phyloP scores from a whole-genome alignment of 1,284 basidiomycete species.

The Phylloporus sp. region DNA sequence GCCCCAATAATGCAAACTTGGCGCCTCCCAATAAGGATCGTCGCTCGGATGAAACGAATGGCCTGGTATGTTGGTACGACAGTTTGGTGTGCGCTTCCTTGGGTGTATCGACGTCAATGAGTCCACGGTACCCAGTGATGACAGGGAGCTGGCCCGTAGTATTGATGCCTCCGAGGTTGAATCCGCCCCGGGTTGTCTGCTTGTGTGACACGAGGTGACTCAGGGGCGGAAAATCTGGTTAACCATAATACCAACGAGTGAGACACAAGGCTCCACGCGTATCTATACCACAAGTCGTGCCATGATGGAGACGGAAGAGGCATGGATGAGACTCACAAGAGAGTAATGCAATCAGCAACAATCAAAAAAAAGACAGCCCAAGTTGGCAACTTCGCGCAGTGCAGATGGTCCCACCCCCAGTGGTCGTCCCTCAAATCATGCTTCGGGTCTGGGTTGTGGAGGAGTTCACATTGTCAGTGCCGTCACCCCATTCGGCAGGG shows the following conservation, averaged over 20 bases:
- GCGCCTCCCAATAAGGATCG: slow-evolving; percentile 72
- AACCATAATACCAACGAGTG: neutral
- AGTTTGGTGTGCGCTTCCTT: slow-evolving; percentile 58
- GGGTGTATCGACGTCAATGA: slow-evolving; percentile 84
- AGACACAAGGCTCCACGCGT: neutral
- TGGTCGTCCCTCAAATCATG: slow-evolving; percentile 39
- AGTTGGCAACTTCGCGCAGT: slow-evolving; percentile 47
- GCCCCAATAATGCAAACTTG: slow-evolving; percentile 76
- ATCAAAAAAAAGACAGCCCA: slow-evolving; percentile 51
- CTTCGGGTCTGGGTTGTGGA: slow-evolving; percentile 38
- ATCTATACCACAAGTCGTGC: slow-evolving; percentile 29
- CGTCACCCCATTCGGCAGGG: slow-evolving; percentile 37
- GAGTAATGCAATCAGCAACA: slow-evolving; percentile 34
- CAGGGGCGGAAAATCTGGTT: slow-evolving; percentile 42
- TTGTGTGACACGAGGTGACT: slow-evolving; percentile 46
- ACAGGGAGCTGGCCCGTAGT: slow-evolving; percentile 61
- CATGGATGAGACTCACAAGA: slow-evolving; percentile 37
- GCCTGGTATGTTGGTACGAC: slow-evolving; percentile 61
- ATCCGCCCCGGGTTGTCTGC: slow-evolving; percentile 43
- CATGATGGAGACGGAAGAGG: slow-evolving; percentile 2
- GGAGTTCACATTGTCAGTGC: slow-evolving; percentile 28
- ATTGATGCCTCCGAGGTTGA: slow-evolving; percentile 58
- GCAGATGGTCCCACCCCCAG: slow-evolving; percentile 46
- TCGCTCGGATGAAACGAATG: slow-evolving; percentile 57
- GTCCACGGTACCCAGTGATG: slow-evolving; percentile 65